Base-by-base conservation (phyloP, 805 yeast genomes). In the Candida endomychidarum region DNA sequence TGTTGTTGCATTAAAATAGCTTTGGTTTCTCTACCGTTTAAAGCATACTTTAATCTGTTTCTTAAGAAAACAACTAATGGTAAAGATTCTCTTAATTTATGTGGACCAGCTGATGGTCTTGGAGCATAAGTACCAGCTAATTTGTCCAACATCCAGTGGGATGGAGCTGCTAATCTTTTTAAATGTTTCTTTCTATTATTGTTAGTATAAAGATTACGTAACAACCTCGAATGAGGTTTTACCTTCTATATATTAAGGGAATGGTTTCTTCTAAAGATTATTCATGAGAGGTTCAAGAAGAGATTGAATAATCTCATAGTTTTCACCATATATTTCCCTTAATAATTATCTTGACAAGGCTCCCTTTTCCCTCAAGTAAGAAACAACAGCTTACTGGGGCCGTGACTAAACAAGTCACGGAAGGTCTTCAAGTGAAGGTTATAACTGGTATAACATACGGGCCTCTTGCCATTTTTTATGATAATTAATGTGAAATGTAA, bases 141-240 rank as follows among this genome's bases (percentile, higher is more conserved):
- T 80, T 93, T 93, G 95, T 95, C 99, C 81, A 93, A 87, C 95
- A 93, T 86, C 99, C 99, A 93, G 85, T 93, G 99, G 81, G 90
- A 85, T 82, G 99, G 99, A 74, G 99, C 99, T 74, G 98, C 96
- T 77, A 91, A 85, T 85, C 98, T 89, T 84, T 91, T 90, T 75
- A 90, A 84, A 75, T 91, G 97, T 83, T 91, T 90, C 90, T 89
- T 88, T 85, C 35, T 32, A 32, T 21, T 11, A 30, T 18, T 29
- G 35, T 32, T 32, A 32, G 35, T 32, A 32, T 19, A 19, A 5
- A 20, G 5, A 20, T 20, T 20, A 20, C 22, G 8, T 20, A 7
- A 5, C 28, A 25, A n/a, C 28, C 28, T 25, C 28, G 11, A 7
- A 7, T n/a, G 28, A 19, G 24, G 17, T 19, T 7, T 4, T 14